Conservation (phyloP, 164 flowering plant genomes). For the Vitis rotundifolia region DNA sequence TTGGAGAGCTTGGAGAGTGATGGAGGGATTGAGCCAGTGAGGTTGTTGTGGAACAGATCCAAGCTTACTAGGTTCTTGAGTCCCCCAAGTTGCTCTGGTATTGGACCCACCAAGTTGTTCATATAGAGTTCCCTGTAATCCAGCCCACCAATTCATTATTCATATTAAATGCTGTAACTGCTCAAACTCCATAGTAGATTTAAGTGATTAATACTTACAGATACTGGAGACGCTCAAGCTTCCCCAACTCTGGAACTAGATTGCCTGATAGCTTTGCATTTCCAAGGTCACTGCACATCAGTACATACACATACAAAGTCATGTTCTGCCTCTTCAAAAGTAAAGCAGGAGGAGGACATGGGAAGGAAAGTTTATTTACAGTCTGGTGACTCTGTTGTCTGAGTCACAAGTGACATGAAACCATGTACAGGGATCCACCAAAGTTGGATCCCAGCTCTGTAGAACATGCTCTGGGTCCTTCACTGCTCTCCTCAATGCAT, state of each 20-base stretch:
- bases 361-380: conserved; percentile 35
- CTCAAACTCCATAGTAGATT: background rate
- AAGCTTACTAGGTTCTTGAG: conserved; percentile 66
- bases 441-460: conserved; percentile 84
- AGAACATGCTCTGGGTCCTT: conserved; percentile 64
- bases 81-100: conserved; percentile 66
- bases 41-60: conserved; percentile 75
- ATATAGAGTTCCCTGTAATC: conserved; percentile 69
- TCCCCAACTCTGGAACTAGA: conserved; percentile 70
- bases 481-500: conserved; percentile 57
- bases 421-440: conserved; percentile 85
- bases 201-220: conserved; percentile 47
- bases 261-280: conserved; percentile 72
- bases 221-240: conserved; percentile 64
- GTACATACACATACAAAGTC: background rate
- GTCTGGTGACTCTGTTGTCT: conserved; percentile 62
- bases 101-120: conserved; percentile 63
- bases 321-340: background rate
- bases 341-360: background rate
- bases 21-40: conserved; percentile 70
- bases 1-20: conserved; percentile 59
- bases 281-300: conserved; percentile 66
- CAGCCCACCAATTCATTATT: background rate
- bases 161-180: background rate
- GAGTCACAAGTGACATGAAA: conserved; percentile 71